Evolutionary conservation across 331 rosid genomes (phyloP).

Genomic region (Arachis monticola): DNA sequence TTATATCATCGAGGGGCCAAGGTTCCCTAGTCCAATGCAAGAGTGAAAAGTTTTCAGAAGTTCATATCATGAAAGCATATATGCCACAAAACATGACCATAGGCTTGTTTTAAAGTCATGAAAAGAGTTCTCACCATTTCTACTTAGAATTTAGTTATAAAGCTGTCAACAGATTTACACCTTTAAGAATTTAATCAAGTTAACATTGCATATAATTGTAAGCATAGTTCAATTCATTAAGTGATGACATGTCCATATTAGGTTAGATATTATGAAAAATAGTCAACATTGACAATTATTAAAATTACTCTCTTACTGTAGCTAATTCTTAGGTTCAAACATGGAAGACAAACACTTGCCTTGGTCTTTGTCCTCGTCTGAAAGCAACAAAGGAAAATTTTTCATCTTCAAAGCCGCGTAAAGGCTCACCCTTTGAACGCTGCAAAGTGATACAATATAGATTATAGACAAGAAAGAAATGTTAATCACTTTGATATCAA

Average conservation of each 20-base stretch:
- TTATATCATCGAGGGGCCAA: conserved; percentile 89
- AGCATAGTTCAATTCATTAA: neutral
- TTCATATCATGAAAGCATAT: conserved; percentile 4
- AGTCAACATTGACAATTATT: neutral
- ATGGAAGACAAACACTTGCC: conserved; percentile 53
- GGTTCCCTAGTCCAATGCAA: conserved; percentile 58
- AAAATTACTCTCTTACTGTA: neutral
- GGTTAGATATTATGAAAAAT: neutral
- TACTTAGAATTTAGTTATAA: neutral
- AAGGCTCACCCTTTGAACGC: conserved; percentile 84
- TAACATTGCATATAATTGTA: neutral
- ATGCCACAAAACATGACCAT: conserved; percentile 2
- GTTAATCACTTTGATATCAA: conserved; percentile 7
- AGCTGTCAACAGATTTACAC: conserved; percentile 5
- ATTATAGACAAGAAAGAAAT: conserved; percentile 22
- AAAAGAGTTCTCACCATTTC: conserved; percentile 3
- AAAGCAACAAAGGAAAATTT: conserved; percentile 80
- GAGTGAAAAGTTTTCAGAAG: neutral
- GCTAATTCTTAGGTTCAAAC: conserved; percentile 14
- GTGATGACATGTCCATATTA: neutral
- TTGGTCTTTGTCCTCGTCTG: conserved; percentile 86
- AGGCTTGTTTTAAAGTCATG: conserved; percentile 14
- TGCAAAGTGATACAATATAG: conserved; percentile 36
- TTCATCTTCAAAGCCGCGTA: conserved; percentile 97
- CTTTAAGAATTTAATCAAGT: neutral